Conservation (phyloP, 179 eudicot species). For the Beta macrorhiza region DNA sequence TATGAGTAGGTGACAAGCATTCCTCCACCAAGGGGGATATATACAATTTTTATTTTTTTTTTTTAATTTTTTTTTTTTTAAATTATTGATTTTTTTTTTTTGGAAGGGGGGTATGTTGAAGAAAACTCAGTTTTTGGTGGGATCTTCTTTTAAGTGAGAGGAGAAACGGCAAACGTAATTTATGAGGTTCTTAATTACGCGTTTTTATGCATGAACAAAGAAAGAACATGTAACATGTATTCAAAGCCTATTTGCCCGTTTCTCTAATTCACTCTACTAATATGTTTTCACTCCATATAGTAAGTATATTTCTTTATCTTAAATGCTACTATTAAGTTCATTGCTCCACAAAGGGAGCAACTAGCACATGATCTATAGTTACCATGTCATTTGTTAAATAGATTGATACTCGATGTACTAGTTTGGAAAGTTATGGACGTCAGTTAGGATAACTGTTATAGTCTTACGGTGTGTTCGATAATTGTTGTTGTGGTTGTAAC, state of each 20-base stretch:
- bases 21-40: conserved; percentile 32
- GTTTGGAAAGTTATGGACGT: too few relatives aligned
- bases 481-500: too few relatives aligned
- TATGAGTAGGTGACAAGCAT: conserved; percentile 73
- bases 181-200: conserved; percentile 28
- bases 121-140: not conserved
- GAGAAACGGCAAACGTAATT: conserved; percentile 33
- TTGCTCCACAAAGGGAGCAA: not conserved
- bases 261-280: not conserved
- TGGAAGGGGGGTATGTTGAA: not conserved
- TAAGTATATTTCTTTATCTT: too few relatives aligned
- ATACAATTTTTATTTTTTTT: not conserved
- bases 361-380: not conserved
- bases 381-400: not conserved
- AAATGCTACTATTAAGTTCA: not conserved
- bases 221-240: conserved; percentile 27
- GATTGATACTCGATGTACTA: too few relatives aligned
- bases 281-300: not conserved
- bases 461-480: too few relatives aligned
- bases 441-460: too few relatives aligned
- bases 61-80: not conserved
- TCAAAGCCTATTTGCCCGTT: conserved; percentile 9
- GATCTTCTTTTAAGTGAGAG: conserved; percentile 6
- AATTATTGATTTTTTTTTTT: not conserved
- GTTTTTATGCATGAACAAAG: conserved; percentile 23